Conservation (phyloP, 257 asterid species). For the Gynochthodes officinalis region DNA sequence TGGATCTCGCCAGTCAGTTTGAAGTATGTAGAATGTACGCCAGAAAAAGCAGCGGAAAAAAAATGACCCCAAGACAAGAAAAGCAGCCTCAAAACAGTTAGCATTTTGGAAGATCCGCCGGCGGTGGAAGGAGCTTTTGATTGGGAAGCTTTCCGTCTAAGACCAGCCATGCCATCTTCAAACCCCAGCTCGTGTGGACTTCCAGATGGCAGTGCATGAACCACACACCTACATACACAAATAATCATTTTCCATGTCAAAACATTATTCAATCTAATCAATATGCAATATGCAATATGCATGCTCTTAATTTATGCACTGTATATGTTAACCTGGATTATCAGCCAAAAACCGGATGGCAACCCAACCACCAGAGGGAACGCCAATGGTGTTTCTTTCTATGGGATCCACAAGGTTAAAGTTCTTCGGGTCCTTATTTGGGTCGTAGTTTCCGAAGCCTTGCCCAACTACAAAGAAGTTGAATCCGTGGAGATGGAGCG, state of each 20-base stretch:
- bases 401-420: constrained; percentile 57
- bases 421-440: constrained; percentile 39
- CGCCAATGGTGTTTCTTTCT: constrained; percentile 64
- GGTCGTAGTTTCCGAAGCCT: constrained; percentile 54
- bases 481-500: constrained; percentile 65
- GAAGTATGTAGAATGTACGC: background rate
- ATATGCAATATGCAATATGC: too few species aligned
- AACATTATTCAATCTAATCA: too few species aligned
- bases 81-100: constrained; percentile 22
- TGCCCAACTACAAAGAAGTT: constrained; percentile 68
- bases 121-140: constrained; percentile 59
- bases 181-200: constrained; percentile 57
- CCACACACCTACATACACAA: constrained; percentile 44
- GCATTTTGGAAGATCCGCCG: constrained; percentile 60
- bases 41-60: constrained; percentile 1
- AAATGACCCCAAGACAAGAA: background rate
- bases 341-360: constrained; percentile 59
- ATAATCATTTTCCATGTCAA: too few species aligned
- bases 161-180: constrained; percentile 71
- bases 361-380: constrained; percentile 70
- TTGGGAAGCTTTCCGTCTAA: constrained; percentile 54
- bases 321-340: constrained; percentile 73
- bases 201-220: constrained; percentile 62
- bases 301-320: background rate
- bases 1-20: background rate